Evolutionary conservation across 2,329 filamentous ascomycete genomes (phyloP).

Genomic region (Colletotrichum sp.): DNA sequence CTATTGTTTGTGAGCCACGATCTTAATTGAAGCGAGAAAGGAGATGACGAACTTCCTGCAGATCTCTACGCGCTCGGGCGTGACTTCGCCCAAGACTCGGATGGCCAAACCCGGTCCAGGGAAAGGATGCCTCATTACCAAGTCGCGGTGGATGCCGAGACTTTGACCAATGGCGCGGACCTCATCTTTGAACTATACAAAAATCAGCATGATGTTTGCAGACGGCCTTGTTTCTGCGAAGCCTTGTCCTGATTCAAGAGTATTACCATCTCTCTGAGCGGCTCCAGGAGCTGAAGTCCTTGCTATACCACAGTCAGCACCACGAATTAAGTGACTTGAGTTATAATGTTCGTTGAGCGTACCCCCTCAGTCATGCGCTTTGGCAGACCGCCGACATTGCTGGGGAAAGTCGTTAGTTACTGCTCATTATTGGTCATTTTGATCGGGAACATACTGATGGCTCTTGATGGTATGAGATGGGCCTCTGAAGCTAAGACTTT

Average conservation of each 20-base stretch:
- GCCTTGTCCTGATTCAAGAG: slow-evolving; percentile 30
- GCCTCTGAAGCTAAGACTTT: slow-evolving; percentile 40
- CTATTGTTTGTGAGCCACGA: background rate
- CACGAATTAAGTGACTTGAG: slow-evolving; percentile 19
- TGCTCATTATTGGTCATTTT: background rate
- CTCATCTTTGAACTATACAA: slow-evolving; percentile 23
- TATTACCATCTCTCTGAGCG: slow-evolving; percentile 13
- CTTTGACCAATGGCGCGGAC: slow-evolving; percentile 34
- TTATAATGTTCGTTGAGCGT: background rate
- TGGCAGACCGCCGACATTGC: slow-evolving; percentile 4
- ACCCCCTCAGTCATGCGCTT: background rate
- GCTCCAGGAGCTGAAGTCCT: slow-evolving; percentile 22
- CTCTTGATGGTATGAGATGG: slow-evolving; percentile 56
- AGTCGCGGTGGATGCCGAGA: slow-evolving; percentile 35
- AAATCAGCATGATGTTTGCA: background rate
- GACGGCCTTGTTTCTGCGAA: background rate
- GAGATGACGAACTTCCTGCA: slow-evolving; percentile 58
- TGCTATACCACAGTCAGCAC: background rate
- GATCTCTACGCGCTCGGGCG: slow-evolving; percentile 78
- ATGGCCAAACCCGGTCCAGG: slow-evolving; percentile 76
- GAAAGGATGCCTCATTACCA: slow-evolving; percentile 81
- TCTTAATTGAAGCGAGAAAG: background rate
- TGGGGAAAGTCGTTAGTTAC: background rate
- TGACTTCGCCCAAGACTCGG: slow-evolving; percentile 85
- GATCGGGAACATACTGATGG: background rate